phyloP scores from a whole-genome alignment of 345 rosid genomes.

The Citrus glauca region DNA sequence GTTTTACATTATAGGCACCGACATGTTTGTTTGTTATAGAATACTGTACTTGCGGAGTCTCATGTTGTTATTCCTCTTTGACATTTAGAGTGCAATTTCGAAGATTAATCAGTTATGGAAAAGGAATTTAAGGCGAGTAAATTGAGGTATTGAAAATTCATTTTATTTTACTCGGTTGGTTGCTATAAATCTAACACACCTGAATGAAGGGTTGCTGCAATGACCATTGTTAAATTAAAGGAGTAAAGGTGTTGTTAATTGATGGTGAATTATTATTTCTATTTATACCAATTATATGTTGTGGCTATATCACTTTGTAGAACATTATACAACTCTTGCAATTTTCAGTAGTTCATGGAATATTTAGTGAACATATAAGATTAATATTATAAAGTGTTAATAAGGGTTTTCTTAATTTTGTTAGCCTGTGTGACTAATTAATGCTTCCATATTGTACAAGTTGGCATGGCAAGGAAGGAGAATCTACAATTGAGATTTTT shows the following conservation, averaged over 20 bases:
- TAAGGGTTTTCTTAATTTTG: neutral
- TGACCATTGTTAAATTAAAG: neutral
- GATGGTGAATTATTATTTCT: too few species aligned
- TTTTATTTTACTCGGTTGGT: neutral
- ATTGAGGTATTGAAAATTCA: slow-evolving; percentile 43
- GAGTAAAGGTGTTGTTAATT: neutral
- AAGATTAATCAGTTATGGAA: slow-evolving; percentile 45
- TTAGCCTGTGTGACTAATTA: too few species aligned
- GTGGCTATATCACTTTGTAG: neutral
- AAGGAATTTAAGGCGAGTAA: slow-evolving; percentile 68
- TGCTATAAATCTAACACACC: neutral
- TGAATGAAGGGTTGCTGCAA: neutral
- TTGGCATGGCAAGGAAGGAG: too few species aligned
- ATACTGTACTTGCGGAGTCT: slow-evolving; percentile 4
- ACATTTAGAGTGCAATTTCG: slow-evolving; percentile 50
- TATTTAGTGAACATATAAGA: too few species aligned
- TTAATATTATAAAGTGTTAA: too few species aligned
- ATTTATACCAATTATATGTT: neutral
- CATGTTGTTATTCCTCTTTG: neutral
- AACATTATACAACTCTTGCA: neutral
- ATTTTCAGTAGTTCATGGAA: neutral
- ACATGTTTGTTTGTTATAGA: neutral
- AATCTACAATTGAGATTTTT: too few species aligned
- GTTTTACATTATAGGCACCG: neutral
- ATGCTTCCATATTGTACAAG: too few species aligned